A percentile compares a stretch with the other conserved stretches of the same genome.
phyloP scores from a whole-genome alignment of 2,329 filamentous ascomycete species.

The Pleoardoris graminearum region DNA sequence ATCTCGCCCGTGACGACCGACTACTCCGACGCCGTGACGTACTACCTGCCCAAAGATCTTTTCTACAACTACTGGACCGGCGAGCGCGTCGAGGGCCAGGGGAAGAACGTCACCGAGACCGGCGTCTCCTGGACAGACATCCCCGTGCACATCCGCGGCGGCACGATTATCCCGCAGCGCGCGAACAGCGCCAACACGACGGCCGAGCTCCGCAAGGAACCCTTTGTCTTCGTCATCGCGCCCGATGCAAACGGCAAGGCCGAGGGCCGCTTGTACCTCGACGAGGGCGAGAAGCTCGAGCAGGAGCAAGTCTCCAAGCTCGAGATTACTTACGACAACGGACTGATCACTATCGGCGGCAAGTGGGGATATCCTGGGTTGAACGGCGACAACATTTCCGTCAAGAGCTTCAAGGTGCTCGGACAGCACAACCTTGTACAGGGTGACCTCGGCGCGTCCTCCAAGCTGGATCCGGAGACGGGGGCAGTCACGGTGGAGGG shows the following conservation, averaged over 20 bases:
- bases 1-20: constrained; percentile 60
- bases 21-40: constrained; percentile 55
- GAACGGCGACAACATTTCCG: constrained; percentile 30
- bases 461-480: constrained; percentile 12
- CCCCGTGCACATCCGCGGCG: constrained; percentile 69
- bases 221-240: constrained; percentile 73
- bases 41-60: constrained; percentile 61
- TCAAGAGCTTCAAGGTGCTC: constrained; percentile 33
- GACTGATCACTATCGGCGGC: constrained; percentile 52
- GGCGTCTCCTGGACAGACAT: constrained; percentile 58
- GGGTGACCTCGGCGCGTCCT: constrained; percentile 19
- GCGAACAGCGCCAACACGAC: constrained; percentile 61
- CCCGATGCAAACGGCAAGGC: constrained; percentile 66
- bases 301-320: constrained; percentile 63
- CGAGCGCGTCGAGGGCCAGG: constrained; percentile 51
- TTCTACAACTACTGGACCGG: constrained; percentile 66
- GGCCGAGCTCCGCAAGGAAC: constrained; percentile 63
- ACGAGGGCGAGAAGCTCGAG: constrained; percentile 72
- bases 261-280: constrained; percentile 70
- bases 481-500: constrained; percentile 29
- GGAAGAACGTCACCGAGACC: constrained; percentile 48
- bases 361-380: constrained; percentile 45
- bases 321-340: constrained; percentile 61
- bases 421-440: constrained; percentile 20
- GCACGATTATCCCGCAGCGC: constrained; percentile 66